Percentiles rank a stretch among this genome's conserved stretches.
phyloP scores from a whole-genome alignment of 768 basidiomycete genomes.

The Leccinum aurantiacum region DNA sequence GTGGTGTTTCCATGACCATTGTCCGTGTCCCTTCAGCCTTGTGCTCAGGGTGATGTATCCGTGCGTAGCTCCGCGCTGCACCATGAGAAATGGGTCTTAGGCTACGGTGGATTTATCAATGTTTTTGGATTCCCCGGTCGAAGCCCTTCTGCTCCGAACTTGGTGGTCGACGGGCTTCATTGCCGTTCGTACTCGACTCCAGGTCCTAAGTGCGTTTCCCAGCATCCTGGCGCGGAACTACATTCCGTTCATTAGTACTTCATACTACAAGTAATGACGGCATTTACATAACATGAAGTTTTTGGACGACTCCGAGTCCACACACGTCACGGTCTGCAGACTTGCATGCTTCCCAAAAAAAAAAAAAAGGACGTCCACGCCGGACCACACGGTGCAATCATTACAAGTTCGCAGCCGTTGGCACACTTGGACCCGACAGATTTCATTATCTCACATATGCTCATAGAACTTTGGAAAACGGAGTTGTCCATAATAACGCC shows the following conservation, averaged over 20 bases:
- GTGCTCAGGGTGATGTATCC: slow-evolving; percentile 23
- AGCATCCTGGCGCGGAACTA: slow-evolving; percentile 6
- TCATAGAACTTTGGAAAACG: slow-evolving; percentile 1
- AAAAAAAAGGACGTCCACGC: neutral
- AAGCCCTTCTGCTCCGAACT: neutral
- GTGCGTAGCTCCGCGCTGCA: slow-evolving; percentile 19
- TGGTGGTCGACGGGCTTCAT: neutral
- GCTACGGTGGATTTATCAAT: neutral
- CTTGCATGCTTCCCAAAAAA: slow-evolving; percentile 8
- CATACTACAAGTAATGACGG: slow-evolving; percentile 17
- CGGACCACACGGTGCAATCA: neutral
- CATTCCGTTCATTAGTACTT: slow-evolving; percentile 9
- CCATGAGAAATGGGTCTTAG: slow-evolving; percentile 21
- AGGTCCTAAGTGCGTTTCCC: slow-evolving; percentile 1
- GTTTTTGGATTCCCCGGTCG: neutral
- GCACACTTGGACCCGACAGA: slow-evolving; percentile 18
- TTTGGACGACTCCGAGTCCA: neutral
- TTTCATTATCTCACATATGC: slow-evolving; percentile 15
- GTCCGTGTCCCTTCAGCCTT: slow-evolving; percentile 5
- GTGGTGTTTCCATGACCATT: slow-evolving; percentile 1
- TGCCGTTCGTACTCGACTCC: slow-evolving; percentile 1
- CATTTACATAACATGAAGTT: slow-evolving; percentile 13
- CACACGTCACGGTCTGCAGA: slow-evolving; percentile 1
- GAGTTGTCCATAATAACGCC: slow-evolving; percentile 3
- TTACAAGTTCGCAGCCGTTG: slow-evolving; percentile 17